phyloP scores from a whole-genome alignment of 805 yeast genomes.

The Metschnikowia corniflorae region DNA sequence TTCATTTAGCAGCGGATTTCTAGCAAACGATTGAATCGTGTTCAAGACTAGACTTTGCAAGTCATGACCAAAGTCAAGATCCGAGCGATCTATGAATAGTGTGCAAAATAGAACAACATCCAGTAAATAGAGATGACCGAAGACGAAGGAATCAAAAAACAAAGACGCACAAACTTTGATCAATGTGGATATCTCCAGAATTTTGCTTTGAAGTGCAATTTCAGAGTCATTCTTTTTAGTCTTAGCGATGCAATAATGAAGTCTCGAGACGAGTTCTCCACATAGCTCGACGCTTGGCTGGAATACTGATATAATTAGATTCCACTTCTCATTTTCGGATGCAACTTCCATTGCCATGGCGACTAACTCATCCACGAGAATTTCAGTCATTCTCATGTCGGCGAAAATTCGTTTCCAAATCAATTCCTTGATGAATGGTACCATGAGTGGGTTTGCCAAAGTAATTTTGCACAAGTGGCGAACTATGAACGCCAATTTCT shows the following conservation, averaged over 20 bases:
- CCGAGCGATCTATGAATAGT: conserved; percentile 51
- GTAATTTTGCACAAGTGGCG: conserved; percentile 61
- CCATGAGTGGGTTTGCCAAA: conserved; percentile 42
- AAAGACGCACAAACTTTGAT: conserved; percentile 60
- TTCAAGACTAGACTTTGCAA: conserved; percentile 62
- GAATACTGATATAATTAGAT: conserved; percentile 56
- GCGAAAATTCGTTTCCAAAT: conserved; percentile 66
- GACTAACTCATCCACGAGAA: conserved; percentile 69
- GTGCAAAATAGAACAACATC: conserved; percentile 69
- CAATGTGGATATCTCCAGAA: conserved; percentile 70
- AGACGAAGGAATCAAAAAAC: conserved; percentile 64
- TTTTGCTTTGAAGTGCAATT: conserved; percentile 42
- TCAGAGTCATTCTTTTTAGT: conserved; percentile 43
- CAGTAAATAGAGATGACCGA: conserved; percentile 63
- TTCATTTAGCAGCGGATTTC: conserved; percentile 48
- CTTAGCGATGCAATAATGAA: conserved; percentile 52
- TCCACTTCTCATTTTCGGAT: conserved; percentile 72
- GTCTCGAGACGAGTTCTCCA: conserved; percentile 55
- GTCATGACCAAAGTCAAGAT: conserved; percentile 54
- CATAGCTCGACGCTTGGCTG: conserved; percentile 74
- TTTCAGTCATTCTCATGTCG: conserved; percentile 55
- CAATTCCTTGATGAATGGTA: conserved; percentile 52
- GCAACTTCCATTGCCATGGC: conserved; percentile 72
- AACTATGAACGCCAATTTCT: conserved; percentile 55
- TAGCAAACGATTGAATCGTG: conserved; percentile 63